A percentile compares a stretch with the other conserved stretches of the same genome.
These are phyloP conservation scores for Dionaea muscipula DNA, from an alignment of 179 eudicot species.

Conservation along the genomic window DNA sequence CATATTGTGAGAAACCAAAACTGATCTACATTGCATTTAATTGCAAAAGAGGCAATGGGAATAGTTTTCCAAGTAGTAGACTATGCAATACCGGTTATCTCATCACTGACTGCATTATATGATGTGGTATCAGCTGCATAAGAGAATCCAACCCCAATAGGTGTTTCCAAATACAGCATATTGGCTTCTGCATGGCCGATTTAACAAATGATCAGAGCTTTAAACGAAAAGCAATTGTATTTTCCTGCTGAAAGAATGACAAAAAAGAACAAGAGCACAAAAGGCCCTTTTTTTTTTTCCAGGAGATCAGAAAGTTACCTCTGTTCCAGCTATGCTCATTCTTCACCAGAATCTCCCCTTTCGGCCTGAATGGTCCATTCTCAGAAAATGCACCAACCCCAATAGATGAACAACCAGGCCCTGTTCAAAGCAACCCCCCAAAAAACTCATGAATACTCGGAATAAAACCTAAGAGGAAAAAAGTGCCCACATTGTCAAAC, in stretches of 20 bases:
- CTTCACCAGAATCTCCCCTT: slow-evolving; percentile 44
- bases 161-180: slow-evolving; percentile 82
- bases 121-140: slow-evolving; percentile 50
- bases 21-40: no score
- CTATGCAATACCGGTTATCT: slow-evolving; percentile 66
- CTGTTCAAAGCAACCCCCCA: slow-evolving; percentile 25
- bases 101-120: slow-evolving; percentile 56
- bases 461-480: background rate
- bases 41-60: slow-evolving; percentile 6
- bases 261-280: background rate
- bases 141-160: slow-evolving; percentile 88
- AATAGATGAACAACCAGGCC: slow-evolving; percentile 93
- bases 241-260: background rate
- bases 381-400: slow-evolving; percentile 98
- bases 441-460: no score
- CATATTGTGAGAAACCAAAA: no score
- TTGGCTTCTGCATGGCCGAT: slow-evolving; percentile 58
- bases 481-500: background rate
- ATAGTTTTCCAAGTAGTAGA: no score
- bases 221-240: background rate
- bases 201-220: background rate
- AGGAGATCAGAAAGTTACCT: slow-evolving; percentile 29
- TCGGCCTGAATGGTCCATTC: slow-evolving; percentile 91
- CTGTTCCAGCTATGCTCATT: slow-evolving; percentile 84
- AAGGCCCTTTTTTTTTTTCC: background rate